phyloP scores from a whole-genome alignment of 2,329 filamentous ascomycete species.

The Fusarium xylarioides region DNA sequence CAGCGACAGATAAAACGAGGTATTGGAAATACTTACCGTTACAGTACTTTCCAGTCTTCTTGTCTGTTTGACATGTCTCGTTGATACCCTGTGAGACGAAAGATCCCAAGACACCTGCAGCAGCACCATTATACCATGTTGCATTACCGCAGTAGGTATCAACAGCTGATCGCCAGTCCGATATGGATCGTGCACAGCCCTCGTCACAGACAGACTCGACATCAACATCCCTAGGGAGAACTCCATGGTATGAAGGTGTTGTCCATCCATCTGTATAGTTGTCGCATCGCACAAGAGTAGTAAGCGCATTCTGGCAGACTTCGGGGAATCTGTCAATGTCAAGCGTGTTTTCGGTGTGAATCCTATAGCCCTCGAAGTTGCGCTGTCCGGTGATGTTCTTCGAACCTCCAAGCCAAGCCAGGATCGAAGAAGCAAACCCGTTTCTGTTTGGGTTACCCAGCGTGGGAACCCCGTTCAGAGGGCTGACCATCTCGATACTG shows the following conservation, averaged over 20 bases:
- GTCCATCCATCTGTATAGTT: neutral
- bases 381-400: constrained; percentile 15
- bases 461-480: constrained; percentile 5
- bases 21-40: constrained; percentile 9
- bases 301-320: constrained; percentile 12
- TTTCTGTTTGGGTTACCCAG: constrained; percentile 22
- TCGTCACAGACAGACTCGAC: neutral
- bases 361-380: constrained; percentile 21
- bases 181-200: neutral
- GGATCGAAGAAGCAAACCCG: constrained; percentile 26
- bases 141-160: neutral
- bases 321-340: neutral
- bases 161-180: neutral
- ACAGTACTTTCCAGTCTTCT: constrained; percentile 16
- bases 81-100: constrained; percentile 16
- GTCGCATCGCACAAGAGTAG: constrained; percentile 3
- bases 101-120: neutral
- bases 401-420: constrained; percentile 30
- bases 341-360: neutral
- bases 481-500: constrained; percentile 30
- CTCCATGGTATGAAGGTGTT: neutral
- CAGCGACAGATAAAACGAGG: neutral
- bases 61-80: constrained; percentile 14
- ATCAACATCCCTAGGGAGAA: neutral
- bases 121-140: constrained; percentile 1